phyloP scores from a whole-genome alignment of 2,329 filamentous ascomycete species.

The Penicillium janthinellum region DNA sequence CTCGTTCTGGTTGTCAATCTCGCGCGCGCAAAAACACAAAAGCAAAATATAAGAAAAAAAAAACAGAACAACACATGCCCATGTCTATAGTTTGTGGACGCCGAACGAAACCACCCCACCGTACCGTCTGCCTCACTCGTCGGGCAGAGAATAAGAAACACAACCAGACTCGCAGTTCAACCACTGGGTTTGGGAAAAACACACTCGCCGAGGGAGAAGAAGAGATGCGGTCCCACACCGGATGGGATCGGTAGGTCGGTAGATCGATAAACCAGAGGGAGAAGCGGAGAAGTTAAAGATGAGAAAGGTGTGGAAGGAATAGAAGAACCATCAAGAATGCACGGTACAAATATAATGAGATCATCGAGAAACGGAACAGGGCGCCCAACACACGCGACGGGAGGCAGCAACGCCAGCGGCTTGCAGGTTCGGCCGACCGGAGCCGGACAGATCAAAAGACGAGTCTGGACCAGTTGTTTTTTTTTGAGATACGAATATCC shows the following conservation, averaged over 20 bases:
- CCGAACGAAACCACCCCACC: conserved; percentile 42
- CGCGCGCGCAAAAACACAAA: conserved; percentile 8
- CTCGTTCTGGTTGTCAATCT: conserved; percentile 29
- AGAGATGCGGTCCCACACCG: conserved; percentile 29
- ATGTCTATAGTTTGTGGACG: conserved; percentile 46
- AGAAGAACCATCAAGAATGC: conserved; percentile 22
- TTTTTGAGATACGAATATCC: neutral
- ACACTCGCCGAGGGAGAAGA: conserved; percentile 28
- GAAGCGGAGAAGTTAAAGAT: conserved; percentile 2
- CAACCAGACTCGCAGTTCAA: conserved; percentile 33
- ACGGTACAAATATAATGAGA: conserved; percentile 20
- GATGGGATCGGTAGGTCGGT: conserved; percentile 21
- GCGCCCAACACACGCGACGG: conserved; percentile 13
- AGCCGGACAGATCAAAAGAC: conserved; percentile 9
- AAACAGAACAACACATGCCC: conserved; percentile 36
- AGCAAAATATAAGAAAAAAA: conserved; percentile 22
- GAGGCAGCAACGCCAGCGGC: conserved; percentile 6
- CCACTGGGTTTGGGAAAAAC: conserved; percentile 13
- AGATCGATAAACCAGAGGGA: conserved; percentile 8
- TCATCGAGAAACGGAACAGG: conserved; percentile 1
- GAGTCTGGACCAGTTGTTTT: neutral
- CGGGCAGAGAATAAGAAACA: conserved; percentile 32
- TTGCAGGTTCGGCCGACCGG: conserved; percentile 9
- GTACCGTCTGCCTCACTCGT: conserved; percentile 39
- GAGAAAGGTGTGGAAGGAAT: conserved; percentile 9